Evolutionary conservation across 179 eudicot species (phyloP).

Genomic region (Beta macrorhiza): DNA sequence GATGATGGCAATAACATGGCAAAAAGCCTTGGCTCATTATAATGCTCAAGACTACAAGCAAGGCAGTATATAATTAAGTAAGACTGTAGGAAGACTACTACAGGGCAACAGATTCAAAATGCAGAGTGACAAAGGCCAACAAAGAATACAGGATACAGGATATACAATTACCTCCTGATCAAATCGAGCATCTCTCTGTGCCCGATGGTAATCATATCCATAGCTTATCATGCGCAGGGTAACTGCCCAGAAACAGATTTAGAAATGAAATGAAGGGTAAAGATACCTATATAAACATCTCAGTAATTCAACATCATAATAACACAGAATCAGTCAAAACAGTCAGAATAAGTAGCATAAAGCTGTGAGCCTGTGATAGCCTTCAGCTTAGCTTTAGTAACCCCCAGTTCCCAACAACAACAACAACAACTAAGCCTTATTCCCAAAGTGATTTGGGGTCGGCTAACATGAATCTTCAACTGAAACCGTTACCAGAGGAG

Average conservation of each 20-base stretch:
- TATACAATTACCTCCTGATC: slow-evolving; percentile 67
- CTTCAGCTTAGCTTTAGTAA: too few species aligned
- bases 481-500: too few species aligned
- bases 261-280: slow-evolving; percentile 5
- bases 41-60: background rate
- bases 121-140: background rate
- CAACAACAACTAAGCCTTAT: too few species aligned
- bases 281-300: background rate
- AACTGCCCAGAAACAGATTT: slow-evolving; percentile 47
- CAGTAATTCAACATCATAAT: background rate
- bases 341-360: too few species aligned
- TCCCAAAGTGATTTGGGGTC: too few species aligned
- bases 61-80: background rate
- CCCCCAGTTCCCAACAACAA: too few species aligned
- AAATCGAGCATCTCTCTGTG: slow-evolving; percentile 49
- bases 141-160: background rate
- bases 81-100: slow-evolving; percentile 9
- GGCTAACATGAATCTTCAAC: too few species aligned
- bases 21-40: background rate
- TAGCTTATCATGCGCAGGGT: slow-evolving; percentile 91
- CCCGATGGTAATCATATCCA: slow-evolving; percentile 94
- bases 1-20: background rate
- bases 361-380: too few species aligned
- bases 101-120: background rate
- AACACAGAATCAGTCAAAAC: background rate